Base-by-base conservation (phyloP, 2,329 filamentous ascomycete species). In the Fusarium sp. region DNA sequence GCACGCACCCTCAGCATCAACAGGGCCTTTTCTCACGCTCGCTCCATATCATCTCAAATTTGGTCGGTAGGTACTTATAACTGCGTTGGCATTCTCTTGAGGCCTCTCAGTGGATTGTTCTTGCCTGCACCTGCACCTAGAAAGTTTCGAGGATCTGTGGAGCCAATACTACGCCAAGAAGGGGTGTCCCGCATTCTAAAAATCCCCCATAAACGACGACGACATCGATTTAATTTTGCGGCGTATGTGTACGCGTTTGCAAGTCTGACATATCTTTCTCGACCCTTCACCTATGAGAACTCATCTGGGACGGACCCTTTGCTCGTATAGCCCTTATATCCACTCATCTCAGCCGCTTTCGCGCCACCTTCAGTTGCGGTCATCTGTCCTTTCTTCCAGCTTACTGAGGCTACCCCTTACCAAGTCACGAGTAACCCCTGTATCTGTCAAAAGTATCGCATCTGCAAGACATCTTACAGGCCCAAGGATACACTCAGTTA, bases 241-340 rank as follows among this genome's bases (percentile, higher is more conserved):
- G 46, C 57, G 68, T 43, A 63, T 56, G 38, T 44, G 69, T 53
- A 63, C 72, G 60, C 70, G 57, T 66, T 43, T 53, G 62, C 63
- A 60, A 42, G 23, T 58, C 47, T 60, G 58, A 49, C 35, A 42
- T 53, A 63, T 53, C 37, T 37, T 57, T 52, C 20, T 54, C 57
- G 49, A 41, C 35, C 44, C 31, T 57, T 70, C 44, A 72, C 63
- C 49, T 72, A 75, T 75, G 73, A 74, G 68, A 52, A 41, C 58
- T 28, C 73, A 69, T 62, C 46, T 72, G 52, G 57, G 57, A 53
- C 66, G 60, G 43, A 49, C 58, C 26, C 11, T 65, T 53, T 70
- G 57, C 50, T 52, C 61, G 65, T 44, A 55, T 65, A 68, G 54
- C 33, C 48, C 52, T 44, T 49, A 50, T 56, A 46, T 43, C 38